phyloP scores from a whole-genome alignment of 352 stramenopile species.

The Pythium aphanidermatum region DNA sequence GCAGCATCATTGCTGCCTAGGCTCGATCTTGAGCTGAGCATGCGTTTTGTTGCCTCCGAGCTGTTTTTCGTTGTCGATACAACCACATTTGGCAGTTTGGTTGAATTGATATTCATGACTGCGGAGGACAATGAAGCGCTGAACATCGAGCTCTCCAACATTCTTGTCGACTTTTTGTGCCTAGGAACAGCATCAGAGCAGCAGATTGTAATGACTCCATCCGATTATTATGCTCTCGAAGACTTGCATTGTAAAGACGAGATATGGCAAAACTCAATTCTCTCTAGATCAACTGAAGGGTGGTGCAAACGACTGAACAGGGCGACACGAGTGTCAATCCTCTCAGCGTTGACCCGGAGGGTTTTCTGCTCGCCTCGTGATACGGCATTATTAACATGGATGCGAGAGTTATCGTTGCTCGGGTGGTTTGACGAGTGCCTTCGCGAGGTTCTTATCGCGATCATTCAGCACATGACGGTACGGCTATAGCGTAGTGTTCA shows the following conservation, averaged over 20 bases:
- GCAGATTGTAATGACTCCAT: too few species aligned
- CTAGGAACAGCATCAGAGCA: background rate
- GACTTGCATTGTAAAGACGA: too few species aligned
- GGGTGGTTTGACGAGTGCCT: slow-evolving; percentile 12
- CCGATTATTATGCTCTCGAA: too few species aligned
- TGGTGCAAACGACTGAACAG: slow-evolving; percentile 7
- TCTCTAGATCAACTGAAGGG: slow-evolving; percentile 3
- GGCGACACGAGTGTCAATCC: background rate
- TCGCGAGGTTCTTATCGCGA: slow-evolving; percentile 1
- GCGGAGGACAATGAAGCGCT: background rate
- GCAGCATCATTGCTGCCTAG: slow-evolving; percentile 4
- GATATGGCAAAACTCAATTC: background rate
- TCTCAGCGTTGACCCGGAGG: slow-evolving; percentile 2
- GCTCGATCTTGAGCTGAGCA: slow-evolving; percentile 5
- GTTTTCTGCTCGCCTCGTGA: slow-evolving; percentile 16
- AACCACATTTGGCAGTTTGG: background rate
- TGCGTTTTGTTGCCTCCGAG: slow-evolving; percentile 4
- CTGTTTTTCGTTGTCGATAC: slow-evolving; percentile 1
- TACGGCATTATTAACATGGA: slow-evolving; percentile 13
- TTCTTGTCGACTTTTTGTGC: slow-evolving; percentile 5
- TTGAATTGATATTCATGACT: slow-evolving; percentile 5
- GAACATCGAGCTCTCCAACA: background rate
- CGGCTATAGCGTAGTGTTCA: background rate
- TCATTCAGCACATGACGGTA: slow-evolving; percentile 19
- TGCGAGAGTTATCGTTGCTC: slow-evolving; percentile 15